These are phyloP conservation scores for Rhizophagus clarus DNA, from an alignment of 192 early-diverging fungal species.

Conservation along the genomic window DNA sequence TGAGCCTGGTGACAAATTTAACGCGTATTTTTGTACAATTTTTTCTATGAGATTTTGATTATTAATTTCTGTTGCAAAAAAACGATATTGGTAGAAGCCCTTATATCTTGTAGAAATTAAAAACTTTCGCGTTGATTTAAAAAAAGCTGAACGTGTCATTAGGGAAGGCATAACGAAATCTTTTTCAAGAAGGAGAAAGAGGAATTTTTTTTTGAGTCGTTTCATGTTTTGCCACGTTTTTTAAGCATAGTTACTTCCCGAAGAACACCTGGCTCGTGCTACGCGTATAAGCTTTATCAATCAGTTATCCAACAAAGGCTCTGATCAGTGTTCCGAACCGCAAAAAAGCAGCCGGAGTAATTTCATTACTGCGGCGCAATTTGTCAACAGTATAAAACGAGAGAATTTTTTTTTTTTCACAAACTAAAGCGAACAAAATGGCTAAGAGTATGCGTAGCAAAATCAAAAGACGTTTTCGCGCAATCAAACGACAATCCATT, in stretches of 20 bases:
- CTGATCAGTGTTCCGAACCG: too few relatives aligned
- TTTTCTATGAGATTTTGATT: conserved; percentile 92
- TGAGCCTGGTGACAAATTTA: conserved; percentile 67
- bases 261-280: too few relatives aligned
- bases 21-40: conserved; percentile 90
- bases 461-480: conserved; percentile 53
- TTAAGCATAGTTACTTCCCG: too few relatives aligned
- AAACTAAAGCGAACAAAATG: conserved; percentile 32
- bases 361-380: too few relatives aligned
- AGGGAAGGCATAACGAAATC: background rate
- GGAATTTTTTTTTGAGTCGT: too few relatives aligned
- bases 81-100: background rate
- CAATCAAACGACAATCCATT: conserved; percentile 59
- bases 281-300: too few relatives aligned
- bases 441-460: conserved; percentile 52
- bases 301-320: too few relatives aligned
- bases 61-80: background rate
- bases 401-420: too few relatives aligned
- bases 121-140: background rate
- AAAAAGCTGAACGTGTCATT: background rate
- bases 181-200: too few relatives aligned
- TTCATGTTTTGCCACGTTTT: too few relatives aligned
- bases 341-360: too few relatives aligned
- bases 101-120: background rate
- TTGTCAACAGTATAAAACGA: too few relatives aligned